Percentiles rank a stretch among this genome's conserved stretches.
These are phyloP conservation scores for Leishmania major DNA, from an alignment of 208 protist species.

Conservation along the genomic window DNA sequence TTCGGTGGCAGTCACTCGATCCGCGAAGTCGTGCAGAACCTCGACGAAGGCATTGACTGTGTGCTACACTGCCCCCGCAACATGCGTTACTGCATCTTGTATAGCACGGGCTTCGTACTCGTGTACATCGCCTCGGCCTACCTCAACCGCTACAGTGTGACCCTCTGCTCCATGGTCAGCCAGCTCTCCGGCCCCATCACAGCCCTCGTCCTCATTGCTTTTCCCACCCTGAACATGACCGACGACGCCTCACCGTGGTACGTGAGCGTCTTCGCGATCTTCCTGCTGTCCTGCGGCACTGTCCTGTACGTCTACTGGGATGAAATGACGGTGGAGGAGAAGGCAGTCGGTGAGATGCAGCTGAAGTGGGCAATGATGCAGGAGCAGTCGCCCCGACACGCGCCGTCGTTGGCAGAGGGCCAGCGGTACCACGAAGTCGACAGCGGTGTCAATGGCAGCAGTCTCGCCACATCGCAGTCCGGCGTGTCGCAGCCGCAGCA, in stretches of 20 bases:
- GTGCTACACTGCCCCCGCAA: slow-evolving; percentile 57
- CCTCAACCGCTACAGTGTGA: slow-evolving; percentile 71
- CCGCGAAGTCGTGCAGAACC: slow-evolving; percentile 34
- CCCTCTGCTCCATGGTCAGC: slow-evolving; percentile 66
- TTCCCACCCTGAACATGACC: slow-evolving; percentile 48
- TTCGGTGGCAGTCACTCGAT: slow-evolving; percentile 50
- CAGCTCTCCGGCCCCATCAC: slow-evolving; percentile 59
- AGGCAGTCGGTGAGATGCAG: slow-evolving; percentile 43
- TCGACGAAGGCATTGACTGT: slow-evolving; percentile 43
- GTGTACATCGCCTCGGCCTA: slow-evolving; percentile 58
- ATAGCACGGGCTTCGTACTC: slow-evolving; percentile 52
- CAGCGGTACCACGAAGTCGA: neutral
- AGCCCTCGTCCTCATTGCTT: slow-evolving; percentile 47
- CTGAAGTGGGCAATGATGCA: slow-evolving; percentile 40
- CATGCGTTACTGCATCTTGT: slow-evolving; percentile 50
- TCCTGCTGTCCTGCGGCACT: slow-evolving; percentile 36
- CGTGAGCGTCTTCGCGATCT: slow-evolving; percentile 36
- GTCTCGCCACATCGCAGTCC: neutral
- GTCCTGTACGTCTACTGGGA: slow-evolving; percentile 64
- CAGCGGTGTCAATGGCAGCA: neutral
- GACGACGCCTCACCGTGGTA: slow-evolving; percentile 48
- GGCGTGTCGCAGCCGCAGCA: slow-evolving; percentile 3
- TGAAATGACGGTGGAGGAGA: slow-evolving; percentile 39
- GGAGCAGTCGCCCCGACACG: neutral
- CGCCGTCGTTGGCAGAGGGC: neutral